phyloP scores from a whole-genome alignment of 2,329 filamentous ascomycete species.

The Pseudogymnoascus sp. region DNA sequence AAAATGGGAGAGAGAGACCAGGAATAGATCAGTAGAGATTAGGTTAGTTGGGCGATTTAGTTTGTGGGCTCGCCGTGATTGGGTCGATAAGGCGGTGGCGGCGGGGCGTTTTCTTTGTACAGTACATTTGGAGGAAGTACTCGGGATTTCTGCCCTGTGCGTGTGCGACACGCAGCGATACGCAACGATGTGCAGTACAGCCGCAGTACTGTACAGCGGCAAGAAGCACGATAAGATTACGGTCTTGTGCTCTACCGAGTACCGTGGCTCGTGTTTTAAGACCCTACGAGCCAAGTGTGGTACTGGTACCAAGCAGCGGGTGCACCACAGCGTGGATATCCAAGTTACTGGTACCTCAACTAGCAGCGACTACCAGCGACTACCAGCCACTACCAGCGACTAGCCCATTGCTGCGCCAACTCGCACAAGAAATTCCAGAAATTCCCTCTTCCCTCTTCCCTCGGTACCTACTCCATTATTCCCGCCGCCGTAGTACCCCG shows the following conservation, averaged over 20 bases:
- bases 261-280: not conserved
- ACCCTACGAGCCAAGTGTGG: not conserved
- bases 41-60: conserved; percentile 5
- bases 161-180: not conserved
- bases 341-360: not conserved
- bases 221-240: too few species aligned
- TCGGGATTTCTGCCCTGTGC: not conserved
- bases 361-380: not conserved
- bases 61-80: not conserved
- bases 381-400: not conserved
- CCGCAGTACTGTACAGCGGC: too few species aligned
- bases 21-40: not conserved
- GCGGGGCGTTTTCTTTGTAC: conserved; percentile 3
- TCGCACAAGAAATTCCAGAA: not conserved
- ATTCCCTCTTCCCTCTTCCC: not conserved
- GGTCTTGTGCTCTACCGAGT: not conserved
- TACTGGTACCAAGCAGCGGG: not conserved
- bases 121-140: not conserved
- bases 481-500: not conserved
- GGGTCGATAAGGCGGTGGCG: not conserved
- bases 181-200: not conserved
- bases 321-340: not conserved
- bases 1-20: not conserved
- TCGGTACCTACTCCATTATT: conserved; percentile 2
- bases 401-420: not conserved